A percentile compares a stretch with the other conserved stretches of the same genome.
Evolutionary conservation across 768 basidiomycete species (phyloP).

Genomic region (Suillus subalutaceus): DNA sequence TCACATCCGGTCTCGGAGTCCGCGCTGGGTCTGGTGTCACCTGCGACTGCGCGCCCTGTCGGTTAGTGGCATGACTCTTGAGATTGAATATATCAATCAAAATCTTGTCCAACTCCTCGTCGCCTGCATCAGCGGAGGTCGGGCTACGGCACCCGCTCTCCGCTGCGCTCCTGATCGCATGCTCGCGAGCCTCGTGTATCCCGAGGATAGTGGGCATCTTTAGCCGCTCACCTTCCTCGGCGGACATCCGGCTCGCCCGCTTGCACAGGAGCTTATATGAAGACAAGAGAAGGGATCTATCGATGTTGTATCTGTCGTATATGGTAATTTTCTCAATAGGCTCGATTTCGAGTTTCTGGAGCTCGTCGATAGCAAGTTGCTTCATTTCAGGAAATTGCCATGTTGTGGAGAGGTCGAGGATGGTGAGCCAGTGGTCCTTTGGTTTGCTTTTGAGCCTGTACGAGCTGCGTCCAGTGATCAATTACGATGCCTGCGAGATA

Average conservation of each 20-base stretch:
- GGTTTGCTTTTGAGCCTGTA: constrained; percentile 51
- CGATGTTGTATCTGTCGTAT: constrained; percentile 56
- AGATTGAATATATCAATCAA: constrained; percentile 38
- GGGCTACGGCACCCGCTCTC: constrained; percentile 31
- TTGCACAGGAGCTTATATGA: constrained; percentile 44
- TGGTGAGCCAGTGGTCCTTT: constrained; percentile 53
- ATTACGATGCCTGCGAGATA: neutral
- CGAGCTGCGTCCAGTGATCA: constrained; percentile 42
- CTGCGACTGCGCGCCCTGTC: neutral
- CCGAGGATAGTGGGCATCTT: constrained; percentile 56
- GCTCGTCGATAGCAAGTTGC: constrained; percentile 53
- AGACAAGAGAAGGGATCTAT: constrained; percentile 49
- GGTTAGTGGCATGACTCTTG: neutral
- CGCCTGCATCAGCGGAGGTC: constrained; percentile 26
- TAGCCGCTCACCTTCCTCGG: constrained; percentile 56
- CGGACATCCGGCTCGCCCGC: constrained; percentile 50
- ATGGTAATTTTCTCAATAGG: constrained; percentile 56
- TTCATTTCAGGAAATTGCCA: constrained; percentile 61
- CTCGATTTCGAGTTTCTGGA: constrained; percentile 48
- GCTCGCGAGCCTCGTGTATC: constrained; percentile 59
- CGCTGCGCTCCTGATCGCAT: constrained; percentile 36
- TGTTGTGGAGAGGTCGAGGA: constrained; percentile 53
- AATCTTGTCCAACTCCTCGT: constrained; percentile 31
- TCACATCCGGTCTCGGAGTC: neutral
- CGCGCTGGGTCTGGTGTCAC: neutral